These are phyloP conservation scores for Pichia ethanolica DNA, from an alignment of 805 yeast genomes.

Conservation along the genomic window DNA sequence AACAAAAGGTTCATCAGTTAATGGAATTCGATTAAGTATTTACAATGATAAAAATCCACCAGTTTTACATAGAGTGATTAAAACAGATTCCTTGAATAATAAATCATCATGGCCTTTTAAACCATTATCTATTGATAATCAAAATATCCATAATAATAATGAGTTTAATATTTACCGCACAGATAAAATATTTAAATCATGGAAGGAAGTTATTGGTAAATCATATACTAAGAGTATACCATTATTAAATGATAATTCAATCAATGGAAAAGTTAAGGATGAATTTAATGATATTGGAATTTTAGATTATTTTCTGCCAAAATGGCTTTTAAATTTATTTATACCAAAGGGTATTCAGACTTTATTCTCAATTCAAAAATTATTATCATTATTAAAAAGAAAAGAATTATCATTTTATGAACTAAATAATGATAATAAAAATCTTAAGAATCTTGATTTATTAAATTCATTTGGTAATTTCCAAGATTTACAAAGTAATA, in stretches of 20 bases:
- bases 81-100: background rate
- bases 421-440: background rate
- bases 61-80: background rate
- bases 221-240: slow-evolving; percentile 7
- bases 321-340: slow-evolving; percentile 8
- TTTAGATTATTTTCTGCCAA: slow-evolving; percentile 9
- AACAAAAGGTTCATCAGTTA: slow-evolving; percentile 3
- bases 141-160: background rate
- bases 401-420: background rate
- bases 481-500: background rate
- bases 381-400: slow-evolving; percentile 5
- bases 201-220: slow-evolving; percentile 8
- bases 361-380: slow-evolving; percentile 1
- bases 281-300: background rate
- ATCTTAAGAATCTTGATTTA: slow-evolving; percentile 1
- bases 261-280: background rate
- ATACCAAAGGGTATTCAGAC: slow-evolving; percentile 9
- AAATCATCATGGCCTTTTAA: slow-evolving; percentile 6
- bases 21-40: slow-evolving; percentile 7
- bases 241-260: background rate
- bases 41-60: background rate
- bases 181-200: slow-evolving; percentile 4
- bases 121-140: background rate
- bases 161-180: slow-evolving; percentile 1
- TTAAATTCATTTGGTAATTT: slow-evolving; percentile 1